phyloP scores from a whole-genome alignment of 345 rosid species.

The Lumnitzera littorea region DNA sequence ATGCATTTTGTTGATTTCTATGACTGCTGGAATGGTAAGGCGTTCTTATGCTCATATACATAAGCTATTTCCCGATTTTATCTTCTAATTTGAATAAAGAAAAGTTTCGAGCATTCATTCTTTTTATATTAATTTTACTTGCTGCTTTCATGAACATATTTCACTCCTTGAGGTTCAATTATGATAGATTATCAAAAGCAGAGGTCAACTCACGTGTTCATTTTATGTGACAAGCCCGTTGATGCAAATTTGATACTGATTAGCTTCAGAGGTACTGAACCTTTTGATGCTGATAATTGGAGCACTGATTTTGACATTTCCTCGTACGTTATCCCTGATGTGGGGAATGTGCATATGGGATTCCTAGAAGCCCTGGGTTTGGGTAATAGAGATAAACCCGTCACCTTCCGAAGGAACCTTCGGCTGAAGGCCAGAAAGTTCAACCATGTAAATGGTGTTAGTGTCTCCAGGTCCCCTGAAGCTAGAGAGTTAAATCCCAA shows the following conservation, averaged over 20 bases:
- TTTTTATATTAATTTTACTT: background rate
- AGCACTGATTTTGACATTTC: conserved; percentile 76
- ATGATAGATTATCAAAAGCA: conserved; percentile 62
- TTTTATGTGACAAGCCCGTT: conserved; percentile 57
- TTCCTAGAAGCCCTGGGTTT: conserved; percentile 85
- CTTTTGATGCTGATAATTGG: conserved; percentile 87
- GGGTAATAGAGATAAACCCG: conserved; percentile 47
- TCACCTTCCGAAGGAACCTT: conserved; percentile 39
- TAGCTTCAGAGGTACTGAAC: conserved; percentile 85
- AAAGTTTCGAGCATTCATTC: background rate
- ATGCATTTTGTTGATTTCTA: conserved; percentile 79
- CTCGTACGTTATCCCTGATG: conserved; percentile 61
- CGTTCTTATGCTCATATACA: background rate
- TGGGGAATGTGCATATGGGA: conserved; percentile 78
- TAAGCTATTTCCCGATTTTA: background rate
- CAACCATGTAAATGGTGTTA: conserved; percentile 6
- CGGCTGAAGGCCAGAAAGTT: conserved; percentile 11
- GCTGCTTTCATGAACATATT: background rate
- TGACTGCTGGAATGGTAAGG: conserved; percentile 89
- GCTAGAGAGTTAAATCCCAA: no score
- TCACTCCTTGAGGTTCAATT: conserved; percentile 1
- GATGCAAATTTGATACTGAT: conserved; percentile 73
- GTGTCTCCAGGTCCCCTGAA: conserved; percentile 1
- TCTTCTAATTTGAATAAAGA: background rate
- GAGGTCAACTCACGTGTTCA: conserved; percentile 66